Evolutionary conservation across 495 filamentous ascomycete species (phyloP).

Genomic region (Peziza echinospora): DNA sequence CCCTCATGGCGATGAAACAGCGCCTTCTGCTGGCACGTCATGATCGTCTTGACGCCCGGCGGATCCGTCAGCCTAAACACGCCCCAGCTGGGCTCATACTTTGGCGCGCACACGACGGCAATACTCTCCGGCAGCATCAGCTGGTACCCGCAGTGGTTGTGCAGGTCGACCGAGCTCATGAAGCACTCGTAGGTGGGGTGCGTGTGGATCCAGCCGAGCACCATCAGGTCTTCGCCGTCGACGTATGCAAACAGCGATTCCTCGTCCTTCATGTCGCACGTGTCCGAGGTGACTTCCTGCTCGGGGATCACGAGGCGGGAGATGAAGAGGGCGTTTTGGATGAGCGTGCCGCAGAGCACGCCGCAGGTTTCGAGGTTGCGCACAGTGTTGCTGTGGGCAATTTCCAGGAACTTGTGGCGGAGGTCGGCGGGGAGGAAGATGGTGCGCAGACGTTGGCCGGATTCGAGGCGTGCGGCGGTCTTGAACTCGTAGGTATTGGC

Average conservation of each 20-base stretch:
- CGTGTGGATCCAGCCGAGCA: conserved; percentile 95
- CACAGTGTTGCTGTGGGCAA: conserved; percentile 28
- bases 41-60: conserved; percentile 59
- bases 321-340: conserved; percentile 86
- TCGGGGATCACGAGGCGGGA: conserved; percentile 73
- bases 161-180: conserved; percentile 82
- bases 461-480: conserved; percentile 70
- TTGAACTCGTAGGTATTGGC: conserved; percentile 44
- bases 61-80: conserved; percentile 85
- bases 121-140: conserved; percentile 87
- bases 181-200: conserved; percentile 94
- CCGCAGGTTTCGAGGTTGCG: conserved; percentile 84
- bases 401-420: conserved; percentile 44
- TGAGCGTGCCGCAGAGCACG: conserved; percentile 70
- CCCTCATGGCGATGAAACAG: conserved; percentile 68
- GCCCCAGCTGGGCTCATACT: conserved; percentile 62
- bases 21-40: conserved; percentile 49
- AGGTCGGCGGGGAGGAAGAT: conserved; percentile 65
- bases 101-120: conserved; percentile 88
- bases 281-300: conserved; percentile 71
- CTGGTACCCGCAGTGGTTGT: conserved; percentile 85
- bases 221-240: conserved; percentile 61
- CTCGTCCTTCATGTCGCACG: conserved; percentile 82
- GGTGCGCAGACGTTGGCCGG: conserved; percentile 61
- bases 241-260: conserved; percentile 66